A percentile compares a stretch with the other conserved stretches of the same genome.
These are phyloP conservation scores for Gossypium rotundifolium DNA, from an alignment of 345 rosid genomes.

Conservation along the genomic window DNA sequence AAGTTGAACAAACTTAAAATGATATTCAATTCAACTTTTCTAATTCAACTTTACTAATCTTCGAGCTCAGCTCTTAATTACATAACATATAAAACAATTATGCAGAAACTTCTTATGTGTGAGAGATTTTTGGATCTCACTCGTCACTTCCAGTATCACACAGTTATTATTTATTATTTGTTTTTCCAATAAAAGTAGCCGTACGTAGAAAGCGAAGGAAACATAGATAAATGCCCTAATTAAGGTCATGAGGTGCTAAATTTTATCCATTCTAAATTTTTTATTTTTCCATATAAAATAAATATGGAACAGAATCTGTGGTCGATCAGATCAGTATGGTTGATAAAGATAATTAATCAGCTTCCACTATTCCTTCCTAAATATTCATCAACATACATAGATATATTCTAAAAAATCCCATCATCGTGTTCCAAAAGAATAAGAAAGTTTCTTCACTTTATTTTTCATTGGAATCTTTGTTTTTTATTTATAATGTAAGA, in stretches of 20 bases:
- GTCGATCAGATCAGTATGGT: not conserved
- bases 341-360: not conserved
- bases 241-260: not conserved
- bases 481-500: slow-evolving; percentile 5
- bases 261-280: not conserved
- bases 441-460: slow-evolving; percentile 1
- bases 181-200: not conserved
- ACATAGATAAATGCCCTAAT: not conserved
- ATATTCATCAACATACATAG: not conserved
- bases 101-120: not conserved
- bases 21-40: too few relatives aligned
- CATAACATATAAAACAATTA: too few relatives aligned
- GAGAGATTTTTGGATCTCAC: not conserved
- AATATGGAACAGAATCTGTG: not conserved
- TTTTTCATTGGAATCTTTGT: slow-evolving; percentile 25
- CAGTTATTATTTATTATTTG: not conserved
- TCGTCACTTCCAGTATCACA: slow-evolving; percentile 7
- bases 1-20: too few relatives aligned
- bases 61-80: too few relatives aligned
- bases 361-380: not conserved
- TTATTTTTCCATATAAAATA: not conserved
- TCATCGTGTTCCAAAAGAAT: not conserved
- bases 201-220: slow-evolving; percentile 1
- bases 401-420: slow-evolving; percentile 5
- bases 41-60: too few relatives aligned